Evolutionary conservation across 768 basidiomycete species (phyloP).

Genomic region (Cyathus striatus): DNA sequence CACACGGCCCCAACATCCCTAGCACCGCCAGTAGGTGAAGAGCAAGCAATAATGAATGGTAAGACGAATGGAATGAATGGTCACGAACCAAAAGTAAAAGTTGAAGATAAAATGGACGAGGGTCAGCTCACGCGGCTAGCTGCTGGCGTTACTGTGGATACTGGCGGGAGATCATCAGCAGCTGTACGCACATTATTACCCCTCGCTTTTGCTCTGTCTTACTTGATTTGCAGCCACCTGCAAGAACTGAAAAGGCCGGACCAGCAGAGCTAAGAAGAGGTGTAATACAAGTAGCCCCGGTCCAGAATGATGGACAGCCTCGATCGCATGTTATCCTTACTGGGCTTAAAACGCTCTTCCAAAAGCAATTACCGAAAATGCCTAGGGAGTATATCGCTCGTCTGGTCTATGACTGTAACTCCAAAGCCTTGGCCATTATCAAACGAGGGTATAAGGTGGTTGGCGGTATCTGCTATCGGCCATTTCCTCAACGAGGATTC

Average conservation of each 20-base stretch:
- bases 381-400: slow-evolving; percentile 97
- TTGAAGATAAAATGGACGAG: slow-evolving; percentile 80
- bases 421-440: slow-evolving; percentile 90
- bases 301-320: slow-evolving; percentile 76
- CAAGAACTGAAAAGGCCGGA: slow-evolving; percentile 72
- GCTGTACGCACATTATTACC: too few species aligned
- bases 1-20: slow-evolving; percentile 47
- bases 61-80: slow-evolving; percentile 40
- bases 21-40: slow-evolving; percentile 31
- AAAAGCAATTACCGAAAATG: slow-evolving; percentile 98
- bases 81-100: slow-evolving; percentile 51
- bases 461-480: slow-evolving; percentile 95
- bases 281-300: slow-evolving; percentile 78
- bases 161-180: slow-evolving; percentile 33
- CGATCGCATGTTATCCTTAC: slow-evolving; percentile 83
- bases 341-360: slow-evolving; percentile 95
- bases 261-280: slow-evolving; percentile 75
- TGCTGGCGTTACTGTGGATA: slow-evolving; percentile 77
- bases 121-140: slow-evolving; percentile 71
- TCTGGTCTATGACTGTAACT: slow-evolving; percentile 88
- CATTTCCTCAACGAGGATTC: slow-evolving; percentile 91
- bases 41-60: slow-evolving; percentile 32
- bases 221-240: slow-evolving; percentile 44
- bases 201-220: slow-evolving; percentile 1
- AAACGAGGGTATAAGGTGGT: slow-evolving; percentile 95